These are phyloP conservation scores for Lomentospora prolificans DNA, from an alignment of 2,329 filamentous ascomycete genomes.

Conservation along the genomic window DNA sequence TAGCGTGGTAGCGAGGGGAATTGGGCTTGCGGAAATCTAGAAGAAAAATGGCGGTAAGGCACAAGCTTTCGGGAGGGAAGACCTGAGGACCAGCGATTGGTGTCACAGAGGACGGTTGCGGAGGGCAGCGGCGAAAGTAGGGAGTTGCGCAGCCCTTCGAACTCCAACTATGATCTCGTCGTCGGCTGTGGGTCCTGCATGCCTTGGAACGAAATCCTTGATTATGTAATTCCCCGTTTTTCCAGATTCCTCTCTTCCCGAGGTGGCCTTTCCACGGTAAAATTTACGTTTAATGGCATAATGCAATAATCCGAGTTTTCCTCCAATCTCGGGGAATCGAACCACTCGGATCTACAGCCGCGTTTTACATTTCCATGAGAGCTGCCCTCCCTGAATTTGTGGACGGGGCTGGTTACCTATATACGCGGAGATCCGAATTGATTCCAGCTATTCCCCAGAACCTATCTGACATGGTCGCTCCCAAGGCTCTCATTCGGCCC, in stretches of 20 bases:
- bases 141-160: not conserved
- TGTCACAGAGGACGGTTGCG: not conserved
- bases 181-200: not conserved
- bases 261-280: too few relatives aligned
- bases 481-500: not conserved
- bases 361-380: not conserved
- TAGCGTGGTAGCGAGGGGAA: too few relatives aligned
- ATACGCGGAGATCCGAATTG: not conserved
- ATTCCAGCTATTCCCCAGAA: not conserved
- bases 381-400: not conserved
- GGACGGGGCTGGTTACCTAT: not conserved
- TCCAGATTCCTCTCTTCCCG: too few relatives aligned
- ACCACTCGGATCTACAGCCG: not conserved
- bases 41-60: too few relatives aligned
- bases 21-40: too few relatives aligned
- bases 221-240: not conserved
- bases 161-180: slow-evolving; percentile 3
- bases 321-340: not conserved
- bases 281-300: not conserved
- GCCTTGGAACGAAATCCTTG: not conserved
- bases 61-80: not conserved
- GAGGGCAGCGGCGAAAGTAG: not conserved
- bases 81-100: not conserved
- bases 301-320: not conserved
- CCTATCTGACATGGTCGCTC: not conserved